These are phyloP conservation scores for Termitomyces heimii DNA, from an alignment of 768 basidiomycete genomes.

Conservation along the genomic window DNA sequence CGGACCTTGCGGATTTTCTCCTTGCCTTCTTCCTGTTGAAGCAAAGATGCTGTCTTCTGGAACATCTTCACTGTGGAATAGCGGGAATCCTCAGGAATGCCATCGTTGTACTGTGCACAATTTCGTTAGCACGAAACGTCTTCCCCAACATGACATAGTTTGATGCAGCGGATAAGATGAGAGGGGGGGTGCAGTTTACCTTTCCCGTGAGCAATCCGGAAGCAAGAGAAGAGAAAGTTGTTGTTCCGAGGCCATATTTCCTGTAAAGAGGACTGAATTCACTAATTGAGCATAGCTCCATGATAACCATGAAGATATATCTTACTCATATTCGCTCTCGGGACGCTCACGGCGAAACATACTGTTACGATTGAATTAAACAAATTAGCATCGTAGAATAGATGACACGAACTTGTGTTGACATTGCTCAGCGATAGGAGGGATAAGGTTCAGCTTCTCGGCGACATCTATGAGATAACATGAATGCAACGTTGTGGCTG, in stretches of 20 bases:
- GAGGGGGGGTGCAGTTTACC: constrained; percentile 26
- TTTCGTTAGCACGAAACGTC: not conserved
- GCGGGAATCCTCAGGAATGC: constrained; percentile 69
- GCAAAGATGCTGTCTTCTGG: constrained; percentile 43
- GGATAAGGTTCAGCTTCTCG: constrained; percentile 54
- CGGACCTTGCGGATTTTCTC: constrained; percentile 66
- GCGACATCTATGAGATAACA: constrained; percentile 48
- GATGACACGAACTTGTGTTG: constrained; percentile 48
- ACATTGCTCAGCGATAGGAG: constrained; percentile 75
- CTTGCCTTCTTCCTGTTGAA: constrained; percentile 55
- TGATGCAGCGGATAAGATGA: no score
- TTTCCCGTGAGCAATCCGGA: constrained; percentile 76
- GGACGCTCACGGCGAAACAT: constrained; percentile 76
- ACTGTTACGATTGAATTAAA: constrained; percentile 26
- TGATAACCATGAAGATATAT: not conserved
- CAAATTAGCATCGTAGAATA: not conserved
- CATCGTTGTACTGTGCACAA: constrained; percentile 59
- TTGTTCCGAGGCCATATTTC: constrained; percentile 64
- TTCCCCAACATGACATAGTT: not conserved
- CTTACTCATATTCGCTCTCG: constrained; percentile 68
- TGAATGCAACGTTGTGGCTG: not conserved
- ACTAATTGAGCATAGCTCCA: not conserved
- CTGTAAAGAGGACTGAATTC: constrained; percentile 48
- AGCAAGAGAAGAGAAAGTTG: constrained; percentile 71
- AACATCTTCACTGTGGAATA: constrained; percentile 49